A percentile compares a stretch with the other conserved stretches of the same genome.
phyloP scores from a whole-genome alignment of 2,329 filamentous ascomycete species.

The Fusarium tuaranense region DNA sequence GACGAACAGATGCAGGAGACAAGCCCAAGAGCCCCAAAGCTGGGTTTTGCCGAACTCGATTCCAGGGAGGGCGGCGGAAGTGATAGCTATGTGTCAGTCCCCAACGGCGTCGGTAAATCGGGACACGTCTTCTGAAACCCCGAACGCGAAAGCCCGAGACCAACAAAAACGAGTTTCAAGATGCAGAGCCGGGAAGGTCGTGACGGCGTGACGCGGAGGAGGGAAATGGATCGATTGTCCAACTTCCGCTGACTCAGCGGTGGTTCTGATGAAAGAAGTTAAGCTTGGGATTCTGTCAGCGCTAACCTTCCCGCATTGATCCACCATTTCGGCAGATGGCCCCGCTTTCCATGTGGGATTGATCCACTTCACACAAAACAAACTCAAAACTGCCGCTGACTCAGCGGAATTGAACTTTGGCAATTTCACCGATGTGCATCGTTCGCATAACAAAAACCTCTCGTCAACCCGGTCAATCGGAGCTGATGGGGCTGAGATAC shows the following conservation, averaged over 20 bases:
- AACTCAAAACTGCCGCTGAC: neutral
- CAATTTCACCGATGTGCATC: neutral
- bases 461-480: neutral
- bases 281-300: neutral
- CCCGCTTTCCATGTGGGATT: constrained; percentile 1
- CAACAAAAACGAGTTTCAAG: constrained; percentile 15
- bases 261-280: neutral
- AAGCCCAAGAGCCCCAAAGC: neutral
- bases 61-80: neutral
- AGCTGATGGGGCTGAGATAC: neutral
- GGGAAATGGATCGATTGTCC: neutral
- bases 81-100: constrained; percentile 3
- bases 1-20: neutral
- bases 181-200: neutral
- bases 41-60: neutral
- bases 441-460: neutral
- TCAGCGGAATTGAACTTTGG: neutral
- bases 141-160: constrained; percentile 15
- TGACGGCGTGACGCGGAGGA: neutral
- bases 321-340: neutral
- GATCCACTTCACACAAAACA: neutral
- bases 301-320: constrained; percentile 2
- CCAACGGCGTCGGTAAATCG: neutral
- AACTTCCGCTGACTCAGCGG: constrained; percentile 34
- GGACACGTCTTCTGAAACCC: constrained; percentile 7